Base-by-base conservation (phyloP, 1,284 basidiomycete species). In the Ceratobasidium sp. region DNA sequence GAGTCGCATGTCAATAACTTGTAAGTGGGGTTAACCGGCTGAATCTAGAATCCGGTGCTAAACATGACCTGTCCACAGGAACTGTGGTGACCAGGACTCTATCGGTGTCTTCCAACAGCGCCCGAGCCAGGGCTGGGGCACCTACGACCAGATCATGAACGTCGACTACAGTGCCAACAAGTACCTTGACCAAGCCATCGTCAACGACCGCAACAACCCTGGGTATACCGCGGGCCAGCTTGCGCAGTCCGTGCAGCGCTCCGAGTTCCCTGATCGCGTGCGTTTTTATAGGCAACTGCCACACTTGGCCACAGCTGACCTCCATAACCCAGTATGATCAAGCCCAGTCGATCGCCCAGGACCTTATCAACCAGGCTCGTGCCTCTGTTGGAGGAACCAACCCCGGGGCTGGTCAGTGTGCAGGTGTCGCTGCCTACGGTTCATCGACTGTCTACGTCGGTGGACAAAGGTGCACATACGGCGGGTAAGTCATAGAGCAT, bases 51-150 rank as follows among this genome's bases (percentile, higher is more conserved):
- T 39, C n/a, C n/a, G 2, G 37, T 34, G 14, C 43, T 51, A 19
- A 65, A 11, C 4, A 19, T 16, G 37, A 39, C 31, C 16, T 59
- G 6, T 59, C 8, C 11, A n/a, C 34, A 71, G 66, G 31, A 56
- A 46, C 59, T 75, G 74, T 31, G 74, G 74, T 34, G 74, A 71
- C 66, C 58, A 69, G 24, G 74, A 75, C 49, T 69, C 65, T 16
- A 41, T 71, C 46, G 74, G 74, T 16, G 74, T 64, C 56, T 75
- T 75, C 66, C 74, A 75, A 48, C 74, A 75, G 31, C 74, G 74
- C 56, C 66, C 74, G 19, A 69, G 56, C 34, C 64, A 68, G 49
- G 74, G 74, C 46, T 75, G 66, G 74, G 74, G 74, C 22, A 69
- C 58, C 49, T 51, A 43, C 11, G 58, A 63, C 56, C 65, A 75